Percentiles rank a stretch among this genome's conserved stretches.
Conservation (phyloP, 1,284 basidiomycete genomes). For the Tilletia setariae region DNA sequence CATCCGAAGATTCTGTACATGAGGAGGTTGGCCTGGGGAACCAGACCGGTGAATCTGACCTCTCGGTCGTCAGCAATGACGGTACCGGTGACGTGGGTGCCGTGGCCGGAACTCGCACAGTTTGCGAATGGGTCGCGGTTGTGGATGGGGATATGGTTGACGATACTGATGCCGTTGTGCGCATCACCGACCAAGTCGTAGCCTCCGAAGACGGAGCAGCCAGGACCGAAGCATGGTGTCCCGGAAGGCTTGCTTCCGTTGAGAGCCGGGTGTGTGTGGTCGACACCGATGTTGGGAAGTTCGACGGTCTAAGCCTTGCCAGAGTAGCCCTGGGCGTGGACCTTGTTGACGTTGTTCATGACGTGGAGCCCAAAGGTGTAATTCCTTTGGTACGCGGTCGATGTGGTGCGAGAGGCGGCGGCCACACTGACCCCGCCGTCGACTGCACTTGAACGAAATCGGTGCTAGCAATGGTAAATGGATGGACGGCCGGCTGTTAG, state of each 20-base stretch:
- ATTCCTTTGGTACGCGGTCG: conserved; percentile 15
- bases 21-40: conserved; percentile 40
- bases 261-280: conserved; percentile 66
- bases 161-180: conserved; percentile 50
- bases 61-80: conserved; percentile 62
- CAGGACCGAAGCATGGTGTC: conserved; percentile 36
- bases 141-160: conserved; percentile 51
- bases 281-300: conserved; percentile 60
- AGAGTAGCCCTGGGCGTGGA: conserved; percentile 60
- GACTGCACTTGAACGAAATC: conserved; percentile 33
- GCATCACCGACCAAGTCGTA: conserved; percentile 50
- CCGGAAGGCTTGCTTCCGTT: conserved; percentile 55
- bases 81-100: conserved; percentile 67
- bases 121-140: conserved; percentile 55
- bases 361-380: conserved; percentile 38
- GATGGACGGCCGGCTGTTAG: conserved; percentile 31
- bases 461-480: conserved; percentile 25
- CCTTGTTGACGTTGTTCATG: conserved; percentile 58
- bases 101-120: conserved; percentile 46
- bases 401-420: conserved; percentile 16
- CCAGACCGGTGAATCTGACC: conserved; percentile 40
- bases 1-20: conserved; percentile 57
- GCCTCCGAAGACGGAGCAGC: conserved; percentile 34
- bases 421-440: conserved; percentile 17
- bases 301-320: conserved; percentile 63